Conservation (phyloP, 2,329 filamentous ascomycete species). For the Hirsutella rhossiliensis region DNA sequence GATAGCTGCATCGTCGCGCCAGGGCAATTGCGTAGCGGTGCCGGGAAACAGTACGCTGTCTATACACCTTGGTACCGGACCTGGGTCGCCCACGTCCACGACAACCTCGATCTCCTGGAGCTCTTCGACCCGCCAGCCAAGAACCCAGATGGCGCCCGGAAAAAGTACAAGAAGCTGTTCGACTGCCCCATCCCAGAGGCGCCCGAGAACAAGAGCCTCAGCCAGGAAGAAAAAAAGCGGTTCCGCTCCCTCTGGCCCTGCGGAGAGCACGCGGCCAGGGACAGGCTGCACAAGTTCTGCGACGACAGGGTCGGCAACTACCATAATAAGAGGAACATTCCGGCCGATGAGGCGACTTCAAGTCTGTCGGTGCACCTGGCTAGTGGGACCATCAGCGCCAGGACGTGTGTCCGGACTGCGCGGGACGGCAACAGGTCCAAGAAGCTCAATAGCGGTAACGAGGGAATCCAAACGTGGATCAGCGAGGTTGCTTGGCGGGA, state of each 20-base stretch:
- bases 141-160: conserved; percentile 20
- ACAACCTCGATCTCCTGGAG: conserved; percentile 54
- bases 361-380: conserved; percentile 61
- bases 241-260: conserved; percentile 56
- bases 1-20: conserved; percentile 78
- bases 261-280: conserved; percentile 59
- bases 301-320: conserved; percentile 52
- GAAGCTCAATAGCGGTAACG: conserved; percentile 52
- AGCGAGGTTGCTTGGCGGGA: conserved; percentile 78
- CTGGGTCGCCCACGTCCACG: conserved; percentile 64
- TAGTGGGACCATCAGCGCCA: conserved; percentile 53
- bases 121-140: conserved; percentile 36
- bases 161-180: conserved; percentile 45
- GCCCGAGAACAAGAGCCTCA: conserved; percentile 51
- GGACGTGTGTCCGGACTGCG: conserved; percentile 54
- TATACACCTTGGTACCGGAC: conserved; percentile 72
- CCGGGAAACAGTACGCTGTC: conserved; percentile 70
- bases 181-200: conserved; percentile 45
- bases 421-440: conserved; percentile 49
- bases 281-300: conserved; percentile 55
- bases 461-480: conserved; percentile 63
- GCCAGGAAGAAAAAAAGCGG: conserved; percentile 42
- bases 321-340: conserved; percentile 51
- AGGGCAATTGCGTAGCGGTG: conserved; percentile 51
- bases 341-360: conserved; percentile 50